These are phyloP conservation scores for Cryptococcus sp. DNA, from an alignment of 1,284 basidiomycete genomes.

Conservation along the genomic window DNA sequence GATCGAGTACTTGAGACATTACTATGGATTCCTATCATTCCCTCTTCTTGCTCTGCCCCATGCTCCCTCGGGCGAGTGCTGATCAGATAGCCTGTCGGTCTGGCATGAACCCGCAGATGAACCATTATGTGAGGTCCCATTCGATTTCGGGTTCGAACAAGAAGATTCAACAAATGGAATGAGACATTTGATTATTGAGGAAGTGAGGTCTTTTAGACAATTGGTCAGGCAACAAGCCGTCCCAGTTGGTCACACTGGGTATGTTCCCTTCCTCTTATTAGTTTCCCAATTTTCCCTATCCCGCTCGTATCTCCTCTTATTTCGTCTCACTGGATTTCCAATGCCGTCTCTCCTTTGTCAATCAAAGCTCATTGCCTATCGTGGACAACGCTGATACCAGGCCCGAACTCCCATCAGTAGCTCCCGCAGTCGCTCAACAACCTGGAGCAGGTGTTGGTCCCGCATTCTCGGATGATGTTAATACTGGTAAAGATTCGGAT, in stretches of 20 bases:
- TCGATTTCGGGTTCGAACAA: slow-evolving; percentile 96
- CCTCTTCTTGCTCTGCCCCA: neutral
- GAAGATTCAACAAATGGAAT: slow-evolving; percentile 97
- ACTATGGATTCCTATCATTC: neutral
- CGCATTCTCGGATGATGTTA: slow-evolving; percentile 40
- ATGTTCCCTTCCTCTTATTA: neutral
- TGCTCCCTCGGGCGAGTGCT: neutral
- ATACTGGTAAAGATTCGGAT: slow-evolving; percentile 59
- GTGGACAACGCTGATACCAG: neutral
- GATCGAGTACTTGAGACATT: neutral
- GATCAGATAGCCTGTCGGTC: slow-evolving; percentile 58
- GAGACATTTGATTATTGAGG: slow-evolving; percentile 90
- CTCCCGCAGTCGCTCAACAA: slow-evolving; percentile 23
- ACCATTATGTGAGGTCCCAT: slow-evolving; percentile 75
- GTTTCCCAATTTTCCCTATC: too few species aligned
- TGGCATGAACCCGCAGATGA: slow-evolving; percentile 96
- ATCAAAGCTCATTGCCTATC: too few species aligned
- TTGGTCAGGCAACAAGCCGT: slow-evolving; percentile 39
- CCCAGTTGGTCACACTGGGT: slow-evolving; percentile 9
- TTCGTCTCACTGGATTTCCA: too few species aligned
- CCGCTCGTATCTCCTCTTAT: too few species aligned
- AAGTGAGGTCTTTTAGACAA: slow-evolving; percentile 61
- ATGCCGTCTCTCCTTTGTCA: too few species aligned
- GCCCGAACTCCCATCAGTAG: slow-evolving; percentile 39
- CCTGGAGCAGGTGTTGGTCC: slow-evolving; percentile 44